Evolutionary conservation across 352 stramenopile species (phyloP).

Genomic region (Phytophthora niederhauseri): DNA sequence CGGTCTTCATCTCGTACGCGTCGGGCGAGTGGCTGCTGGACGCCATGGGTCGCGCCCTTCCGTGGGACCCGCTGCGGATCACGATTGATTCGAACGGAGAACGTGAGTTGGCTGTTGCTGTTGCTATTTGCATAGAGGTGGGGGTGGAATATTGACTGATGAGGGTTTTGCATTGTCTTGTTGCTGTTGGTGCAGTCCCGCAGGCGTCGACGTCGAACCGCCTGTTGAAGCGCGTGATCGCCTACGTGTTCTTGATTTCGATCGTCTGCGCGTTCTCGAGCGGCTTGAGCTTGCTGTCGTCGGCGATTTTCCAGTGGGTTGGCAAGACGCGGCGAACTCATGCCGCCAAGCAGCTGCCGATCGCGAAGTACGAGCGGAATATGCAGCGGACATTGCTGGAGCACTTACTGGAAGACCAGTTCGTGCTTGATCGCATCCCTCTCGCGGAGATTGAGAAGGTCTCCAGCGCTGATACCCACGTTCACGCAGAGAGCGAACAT

Average conservation of each 20-base stretch:
- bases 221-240: slow-evolving; percentile 69
- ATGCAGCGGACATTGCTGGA: slow-evolving; percentile 54
- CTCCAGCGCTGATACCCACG: slow-evolving; percentile 4
- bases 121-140: not conserved
- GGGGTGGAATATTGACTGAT: not conserved
- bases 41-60: slow-evolving; percentile 38
- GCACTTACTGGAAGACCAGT: slow-evolving; percentile 50
- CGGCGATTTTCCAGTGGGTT: slow-evolving; percentile 66
- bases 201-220: slow-evolving; percentile 61
- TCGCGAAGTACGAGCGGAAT: slow-evolving; percentile 58
- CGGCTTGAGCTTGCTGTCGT: slow-evolving; percentile 72
- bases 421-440: slow-evolving; percentile 56
- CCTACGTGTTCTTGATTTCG: slow-evolving; percentile 80
- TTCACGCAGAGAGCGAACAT: not conserved
- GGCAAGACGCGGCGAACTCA: slow-evolving; percentile 61
- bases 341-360: slow-evolving; percentile 59
- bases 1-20: slow-evolving; percentile 72
- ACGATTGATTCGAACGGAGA: slow-evolving; percentile 67
- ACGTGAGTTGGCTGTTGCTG: slow-evolving; percentile 40
- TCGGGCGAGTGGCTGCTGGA: slow-evolving; percentile 66
- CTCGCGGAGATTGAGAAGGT: slow-evolving; percentile 43
- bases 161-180: not conserved
- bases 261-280: slow-evolving; percentile 83
- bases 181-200: slow-evolving; percentile 42
- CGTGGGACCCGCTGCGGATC: slow-evolving; percentile 64